These are phyloP conservation scores for Pyrenochaeta sp. DNA, from an alignment of 2,329 filamentous ascomycete species.

Conservation along the genomic window DNA sequence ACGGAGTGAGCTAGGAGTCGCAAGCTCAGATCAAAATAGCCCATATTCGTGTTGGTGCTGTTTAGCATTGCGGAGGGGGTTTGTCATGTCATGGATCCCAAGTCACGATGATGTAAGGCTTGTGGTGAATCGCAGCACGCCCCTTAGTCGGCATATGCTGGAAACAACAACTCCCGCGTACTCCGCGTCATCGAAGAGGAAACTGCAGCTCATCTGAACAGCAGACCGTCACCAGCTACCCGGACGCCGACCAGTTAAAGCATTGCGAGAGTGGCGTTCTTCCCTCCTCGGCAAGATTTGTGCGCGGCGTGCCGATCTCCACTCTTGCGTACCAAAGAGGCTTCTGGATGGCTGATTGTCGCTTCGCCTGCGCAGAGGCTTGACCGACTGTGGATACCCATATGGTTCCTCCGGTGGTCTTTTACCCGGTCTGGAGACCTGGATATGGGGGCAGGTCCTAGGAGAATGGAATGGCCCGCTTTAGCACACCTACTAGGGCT, in stretches of 20 bases:
- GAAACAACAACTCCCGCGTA: constrained; percentile 13
- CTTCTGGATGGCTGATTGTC: constrained; percentile 28
- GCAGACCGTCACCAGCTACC: constrained; percentile 12
- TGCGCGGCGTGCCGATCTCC: constrained; percentile 39
- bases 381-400: constrained; percentile 26
- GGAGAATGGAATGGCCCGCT: constrained; percentile 38
- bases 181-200: constrained; percentile 25
- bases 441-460: constrained; percentile 39
- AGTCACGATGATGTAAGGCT: constrained; percentile 30
- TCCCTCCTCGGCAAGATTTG: constrained; percentile 36
- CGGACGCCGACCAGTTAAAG: constrained; percentile 26
- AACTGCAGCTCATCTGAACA: constrained; percentile 22
- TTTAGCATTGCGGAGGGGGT: not conserved
- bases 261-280: constrained; percentile 34
- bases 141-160: constrained; percentile 13
- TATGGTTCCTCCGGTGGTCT: constrained; percentile 31
- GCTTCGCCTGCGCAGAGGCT: constrained; percentile 36
- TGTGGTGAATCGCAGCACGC: no score
- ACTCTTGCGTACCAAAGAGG: constrained; percentile 21
- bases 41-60: constrained; percentile 3
- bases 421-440: constrained; percentile 45
- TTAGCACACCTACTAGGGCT: constrained; percentile 38
- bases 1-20: no score
- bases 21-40: not conserved
- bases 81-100: constrained; percentile 11